Evolutionary conservation across 805 yeast species (phyloP), one percentile per base, ranked within the genome.

Genomic region (Spathaspora sp.): DNA sequence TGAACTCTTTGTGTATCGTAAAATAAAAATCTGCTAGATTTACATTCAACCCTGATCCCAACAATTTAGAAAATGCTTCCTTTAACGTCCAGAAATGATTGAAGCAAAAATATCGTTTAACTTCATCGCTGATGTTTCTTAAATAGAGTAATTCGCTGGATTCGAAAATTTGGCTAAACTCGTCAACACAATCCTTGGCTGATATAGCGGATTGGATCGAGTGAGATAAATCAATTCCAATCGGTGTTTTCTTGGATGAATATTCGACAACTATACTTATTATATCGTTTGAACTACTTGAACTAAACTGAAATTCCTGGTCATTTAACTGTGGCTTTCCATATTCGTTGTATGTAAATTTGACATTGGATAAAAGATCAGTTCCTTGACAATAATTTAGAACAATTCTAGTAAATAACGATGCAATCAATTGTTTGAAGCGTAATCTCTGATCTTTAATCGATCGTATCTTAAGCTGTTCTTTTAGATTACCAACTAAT

Each of bases 81-180:
- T 89, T 89, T 49, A 89, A 64, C 0, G 96, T 87, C 96, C 96
- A 89, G 35, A 78, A 73, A 40, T 81, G 81, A 17, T 86, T 79
- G 57, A 86, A 78, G 1, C 70, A 55, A 7, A 60, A 55, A 47
- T 68, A 66, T 49, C 68, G 60, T 5, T 53, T 20, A 0, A 50
- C 49, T 1, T 46, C 18, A n/a, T 59, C 55, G 1, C 59, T 50
- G 2, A 57, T 46, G 0, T 26, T n/a, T 5, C 53, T 50, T 8
- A 84, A 55, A 23, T 65, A 59, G 6, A 47, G 44, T 5, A 61
- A 56, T 55, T 81, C 86, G 0, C 51, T 38, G 0, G 51, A 49
- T 46, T 71, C 65, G 52, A 81, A 79, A 1, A 80, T 73, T n/a
- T 66, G 77, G 18, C 57, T 56, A 52, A 78, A 79, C 23, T 75